These are phyloP conservation scores for Apocynum venetum DNA, from an alignment of 257 asterid genomes.

Conservation along the genomic window DNA sequence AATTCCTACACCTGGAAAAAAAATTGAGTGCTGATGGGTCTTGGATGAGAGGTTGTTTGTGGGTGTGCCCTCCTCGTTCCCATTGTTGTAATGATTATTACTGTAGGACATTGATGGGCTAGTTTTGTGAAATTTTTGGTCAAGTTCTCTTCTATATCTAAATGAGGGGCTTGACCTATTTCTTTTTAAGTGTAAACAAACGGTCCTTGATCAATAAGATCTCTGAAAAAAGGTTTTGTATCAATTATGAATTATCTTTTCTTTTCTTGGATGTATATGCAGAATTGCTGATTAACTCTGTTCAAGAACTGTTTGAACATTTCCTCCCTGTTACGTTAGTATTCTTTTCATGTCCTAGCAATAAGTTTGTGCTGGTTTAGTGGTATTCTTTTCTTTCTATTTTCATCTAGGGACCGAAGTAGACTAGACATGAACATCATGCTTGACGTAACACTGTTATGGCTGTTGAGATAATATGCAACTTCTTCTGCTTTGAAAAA, in stretches of 20 bases:
- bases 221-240: neutral
- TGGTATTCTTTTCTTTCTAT: too few relatives aligned
- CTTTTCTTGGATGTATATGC: neutral
- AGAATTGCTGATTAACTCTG: neutral
- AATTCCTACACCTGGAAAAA: neutral
- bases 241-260: neutral
- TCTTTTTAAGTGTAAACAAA: slow-evolving; percentile 12
- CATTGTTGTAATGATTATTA: slow-evolving; percentile 24
- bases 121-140: slow-evolving; percentile 16
- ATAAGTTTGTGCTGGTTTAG: too few relatives aligned
- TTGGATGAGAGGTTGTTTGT: slow-evolving; percentile 87
- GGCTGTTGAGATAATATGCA: too few relatives aligned
- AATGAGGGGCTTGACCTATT: slow-evolving; percentile 19
- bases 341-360: too few relatives aligned
- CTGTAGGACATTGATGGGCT: slow-evolving; percentile 22
- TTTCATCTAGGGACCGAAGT: too few relatives aligned
- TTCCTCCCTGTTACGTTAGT: too few relatives aligned
- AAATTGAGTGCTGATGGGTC: slow-evolving; percentile 28
- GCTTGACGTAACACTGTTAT: too few relatives aligned
- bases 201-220: slow-evolving; percentile 5
- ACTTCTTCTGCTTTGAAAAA: too few relatives aligned
- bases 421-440: too few relatives aligned
- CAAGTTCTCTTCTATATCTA: slow-evolving; percentile 20
- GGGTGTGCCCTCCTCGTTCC: slow-evolving; percentile 81
- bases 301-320: neutral